A percentile compares a stretch with the other conserved stretches of the same genome.
Conservation (phyloP, 75 land plant genomes). For the Cupressus sempervirens region DNA sequence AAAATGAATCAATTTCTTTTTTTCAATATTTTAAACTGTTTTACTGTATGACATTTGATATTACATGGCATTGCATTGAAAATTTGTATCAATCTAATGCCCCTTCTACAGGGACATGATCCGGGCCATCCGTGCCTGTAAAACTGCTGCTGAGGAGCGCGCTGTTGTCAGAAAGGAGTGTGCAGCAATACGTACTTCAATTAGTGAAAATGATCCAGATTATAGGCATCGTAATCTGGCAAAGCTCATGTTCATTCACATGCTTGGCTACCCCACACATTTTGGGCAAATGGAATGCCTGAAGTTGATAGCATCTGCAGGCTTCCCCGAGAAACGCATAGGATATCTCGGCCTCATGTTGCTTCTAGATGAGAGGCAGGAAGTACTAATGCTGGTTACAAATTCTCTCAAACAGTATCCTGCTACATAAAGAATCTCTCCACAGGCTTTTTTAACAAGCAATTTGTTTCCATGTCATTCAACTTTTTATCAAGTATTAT, state of each 20-base stretch:
- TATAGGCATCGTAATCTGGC: constrained; percentile 98
- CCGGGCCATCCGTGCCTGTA: constrained; percentile 91
- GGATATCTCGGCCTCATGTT: constrained; percentile 98
- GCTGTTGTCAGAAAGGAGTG: constrained; percentile 96
- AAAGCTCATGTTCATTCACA: constrained; percentile 99
- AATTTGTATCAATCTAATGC: background rate
- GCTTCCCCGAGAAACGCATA: constrained; percentile 97
- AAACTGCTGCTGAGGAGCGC: constrained; percentile 99
- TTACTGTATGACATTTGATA: background rate
- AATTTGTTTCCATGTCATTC: background rate
- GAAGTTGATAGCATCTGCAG: constrained; percentile 89
- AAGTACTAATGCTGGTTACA: constrained; percentile 99
- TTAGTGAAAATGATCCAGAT: constrained; percentile 90
- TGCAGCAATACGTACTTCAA: constrained; percentile 88
- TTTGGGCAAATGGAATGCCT: constrained; percentile 99
- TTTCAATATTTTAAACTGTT: background rate
- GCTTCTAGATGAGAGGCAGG: constrained; percentile 99
- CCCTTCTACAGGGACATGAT: constrained; percentile 89
- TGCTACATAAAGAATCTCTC: background rate
- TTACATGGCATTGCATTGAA: background rate
- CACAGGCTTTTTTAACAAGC: background rate
- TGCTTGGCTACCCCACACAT: constrained; percentile 99
- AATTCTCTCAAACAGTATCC: constrained; percentile 99
- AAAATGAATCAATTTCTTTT: background rate
- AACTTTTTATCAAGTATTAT: background rate